phyloP scores from a whole-genome alignment of 208 protist genomes.

The Acanthamoeba triangularis region DNA sequence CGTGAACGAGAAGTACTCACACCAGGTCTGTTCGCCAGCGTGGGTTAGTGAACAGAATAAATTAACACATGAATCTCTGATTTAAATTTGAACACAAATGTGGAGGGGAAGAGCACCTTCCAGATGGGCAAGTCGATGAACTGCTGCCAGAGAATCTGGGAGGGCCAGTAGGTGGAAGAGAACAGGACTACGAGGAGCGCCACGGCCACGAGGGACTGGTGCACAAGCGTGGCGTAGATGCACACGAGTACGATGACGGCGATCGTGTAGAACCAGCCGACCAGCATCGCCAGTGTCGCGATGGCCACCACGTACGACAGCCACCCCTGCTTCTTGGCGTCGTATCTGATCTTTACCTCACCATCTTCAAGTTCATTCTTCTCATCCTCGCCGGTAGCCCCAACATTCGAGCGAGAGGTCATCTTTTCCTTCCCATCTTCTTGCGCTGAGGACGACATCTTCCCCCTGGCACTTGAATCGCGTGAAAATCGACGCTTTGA shows the following conservation, averaged over 20 bases:
- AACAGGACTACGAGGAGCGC: not conserved
- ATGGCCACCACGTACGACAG: conserved; percentile 7
- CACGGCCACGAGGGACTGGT: conserved; percentile 50
- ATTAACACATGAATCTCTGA: not conserved
- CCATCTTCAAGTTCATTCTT: too few species aligned
- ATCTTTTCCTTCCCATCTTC: too few species aligned
- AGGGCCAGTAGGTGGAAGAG: conserved; percentile 45
- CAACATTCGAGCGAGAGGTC: too few species aligned
- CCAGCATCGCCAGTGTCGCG: not conserved
- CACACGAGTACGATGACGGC: not conserved
- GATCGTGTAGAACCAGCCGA: conserved; percentile 18
- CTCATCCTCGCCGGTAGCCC: not conserved
- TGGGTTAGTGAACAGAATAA: not conserved
- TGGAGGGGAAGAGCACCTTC: not conserved
- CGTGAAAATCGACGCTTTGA: too few species aligned
- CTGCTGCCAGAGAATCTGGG: conserved; percentile 27
- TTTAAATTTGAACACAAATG: not conserved
- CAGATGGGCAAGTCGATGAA: conserved; percentile 38
- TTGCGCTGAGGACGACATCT: too few species aligned
- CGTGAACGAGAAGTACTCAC: conserved; percentile 70
- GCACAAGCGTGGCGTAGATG: conserved; percentile 1
- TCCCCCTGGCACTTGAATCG: too few species aligned
- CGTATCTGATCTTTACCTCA: not conserved
- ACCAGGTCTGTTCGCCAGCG: not conserved
- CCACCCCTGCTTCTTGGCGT: conserved; percentile 14